Conservation (phyloP, 352 stramenopile genomes). For the Blastocystis sp. region DNA sequence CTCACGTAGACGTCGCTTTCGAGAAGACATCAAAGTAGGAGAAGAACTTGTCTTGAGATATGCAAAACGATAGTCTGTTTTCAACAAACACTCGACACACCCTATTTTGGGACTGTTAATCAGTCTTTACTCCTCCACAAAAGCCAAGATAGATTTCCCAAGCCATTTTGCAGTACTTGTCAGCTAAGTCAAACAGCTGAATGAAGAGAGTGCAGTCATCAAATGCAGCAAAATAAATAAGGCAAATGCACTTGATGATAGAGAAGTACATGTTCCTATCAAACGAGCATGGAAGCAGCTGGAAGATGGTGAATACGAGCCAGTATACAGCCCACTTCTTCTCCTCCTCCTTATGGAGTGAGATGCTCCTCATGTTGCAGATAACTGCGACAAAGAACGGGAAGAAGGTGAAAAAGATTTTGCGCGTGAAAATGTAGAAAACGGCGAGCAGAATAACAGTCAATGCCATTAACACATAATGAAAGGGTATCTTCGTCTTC, state of each 20-base stretch:
- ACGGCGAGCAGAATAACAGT: not conserved
- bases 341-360: slow-evolving; percentile 14
- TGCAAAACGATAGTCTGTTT: not conserved
- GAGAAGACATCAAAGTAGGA: not conserved
- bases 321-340: slow-evolving; percentile 51
- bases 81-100: slow-evolving; percentile 8
- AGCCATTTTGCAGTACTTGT: not conserved
- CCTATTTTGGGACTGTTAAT: not conserved
- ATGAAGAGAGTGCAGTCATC: slow-evolving; percentile 23
- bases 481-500: slow-evolving; percentile 11
- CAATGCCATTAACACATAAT: slow-evolving; percentile 22
- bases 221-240: slow-evolving; percentile 30
- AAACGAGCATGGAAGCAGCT: slow-evolving; percentile 7
- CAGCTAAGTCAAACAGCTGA: not conserved
- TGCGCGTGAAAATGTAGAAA: not conserved
- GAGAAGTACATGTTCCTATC: slow-evolving; percentile 26
- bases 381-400: not conserved
- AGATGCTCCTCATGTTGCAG: not conserved
- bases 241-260: not conserved
- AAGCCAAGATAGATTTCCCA: not conserved
- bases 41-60: not conserved
- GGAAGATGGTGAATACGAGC: slow-evolving; percentile 5
- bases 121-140: not conserved
- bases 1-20: not conserved
- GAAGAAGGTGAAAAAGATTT: not conserved